Percentiles rank a stretch among this genome's conserved stretches.
Evolutionary conservation across 2,329 filamentous ascomycete genomes (phyloP).

Genomic region (Penicillium sclerotigenum): DNA sequence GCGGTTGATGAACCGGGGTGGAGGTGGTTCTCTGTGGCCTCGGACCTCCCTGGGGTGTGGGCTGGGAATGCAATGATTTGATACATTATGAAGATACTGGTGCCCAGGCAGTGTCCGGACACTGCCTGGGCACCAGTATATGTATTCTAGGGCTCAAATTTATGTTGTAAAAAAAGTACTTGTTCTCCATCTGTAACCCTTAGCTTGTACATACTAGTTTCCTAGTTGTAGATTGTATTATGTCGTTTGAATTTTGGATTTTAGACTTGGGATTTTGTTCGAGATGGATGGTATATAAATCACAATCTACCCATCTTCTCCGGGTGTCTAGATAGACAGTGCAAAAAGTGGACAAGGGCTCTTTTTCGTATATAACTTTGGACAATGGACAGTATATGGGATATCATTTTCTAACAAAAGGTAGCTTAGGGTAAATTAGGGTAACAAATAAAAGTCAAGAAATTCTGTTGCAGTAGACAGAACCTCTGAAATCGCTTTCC

Average conservation of each 20-base stretch:
- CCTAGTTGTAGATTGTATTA: background rate
- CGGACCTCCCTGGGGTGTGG: background rate
- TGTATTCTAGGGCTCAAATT: conserved; percentile 3
- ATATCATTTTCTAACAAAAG: background rate
- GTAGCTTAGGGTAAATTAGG: background rate
- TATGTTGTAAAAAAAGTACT: background rate
- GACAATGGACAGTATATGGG: too few relatives aligned
- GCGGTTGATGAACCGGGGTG: background rate
- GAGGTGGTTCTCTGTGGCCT: background rate
- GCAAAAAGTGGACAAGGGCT: too few relatives aligned
- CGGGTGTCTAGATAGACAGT: too few relatives aligned
- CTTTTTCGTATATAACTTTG: too few relatives aligned
- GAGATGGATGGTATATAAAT: too few relatives aligned
- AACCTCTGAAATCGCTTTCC: background rate
- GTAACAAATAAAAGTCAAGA: background rate
- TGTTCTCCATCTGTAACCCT: background rate
- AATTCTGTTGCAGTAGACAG: background rate
- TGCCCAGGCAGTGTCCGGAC: background rate
- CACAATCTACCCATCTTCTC: too few relatives aligned
- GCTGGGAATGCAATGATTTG: background rate
- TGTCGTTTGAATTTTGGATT: too few relatives aligned
- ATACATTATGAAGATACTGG: conserved; percentile 3
- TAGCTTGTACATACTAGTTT: background rate
- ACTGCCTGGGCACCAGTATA: background rate
- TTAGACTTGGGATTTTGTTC: background rate